Evolutionary conservation across 2,329 filamentous ascomycete genomes (phyloP), one percentile per base, ranked within the genome.

Genomic region (Epichloe festucae): DNA sequence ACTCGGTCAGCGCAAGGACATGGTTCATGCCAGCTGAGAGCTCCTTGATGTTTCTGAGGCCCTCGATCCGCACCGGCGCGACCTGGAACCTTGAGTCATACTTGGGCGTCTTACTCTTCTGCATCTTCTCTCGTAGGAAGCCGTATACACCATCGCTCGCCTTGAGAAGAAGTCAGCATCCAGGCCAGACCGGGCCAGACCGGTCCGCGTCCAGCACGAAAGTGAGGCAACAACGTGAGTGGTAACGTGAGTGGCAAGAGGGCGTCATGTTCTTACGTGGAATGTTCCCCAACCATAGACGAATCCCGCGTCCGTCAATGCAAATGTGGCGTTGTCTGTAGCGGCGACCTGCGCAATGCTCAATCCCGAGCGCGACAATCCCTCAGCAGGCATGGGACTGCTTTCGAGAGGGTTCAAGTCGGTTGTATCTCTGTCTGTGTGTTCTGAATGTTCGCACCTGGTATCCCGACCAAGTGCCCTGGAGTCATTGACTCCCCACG

Each of bases 261-360:
- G 7, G 14, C 15, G 31, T 10, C 23, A 19, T 40, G 10, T 35
- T 67, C 74, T 64, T 71, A 79, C 77, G 58, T 81, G 71, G 70
- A 89, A 89, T 5, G 83, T 85, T 23, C 86, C 85, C 84, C 86
- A 89, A 53, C 84, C 85, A 61, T 85, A 89, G 27, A 89, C 79
- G 41, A 75, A 69, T 14, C 85, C 85, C 51, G 81, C 76, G 17
- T 77, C 74, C 12, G 85, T 88, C 31, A 89, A 72, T 1, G 78
- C 84, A 64, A 89, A 86, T 1, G 80, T 84, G 41, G 80, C 78
- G 60, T 78, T 81, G 59, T 85, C 81, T n/a, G 76, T 76, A 38
- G 80, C 80, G 44, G 72, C 74, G 47, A 86, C 69, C 55, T 79
- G 73, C 11, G 76, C 74, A 55, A 85, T 83, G 12, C 70, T 79